phyloP scores from a whole-genome alignment of 305 asterid genomes.

The Fraxinus sp. region DNA sequence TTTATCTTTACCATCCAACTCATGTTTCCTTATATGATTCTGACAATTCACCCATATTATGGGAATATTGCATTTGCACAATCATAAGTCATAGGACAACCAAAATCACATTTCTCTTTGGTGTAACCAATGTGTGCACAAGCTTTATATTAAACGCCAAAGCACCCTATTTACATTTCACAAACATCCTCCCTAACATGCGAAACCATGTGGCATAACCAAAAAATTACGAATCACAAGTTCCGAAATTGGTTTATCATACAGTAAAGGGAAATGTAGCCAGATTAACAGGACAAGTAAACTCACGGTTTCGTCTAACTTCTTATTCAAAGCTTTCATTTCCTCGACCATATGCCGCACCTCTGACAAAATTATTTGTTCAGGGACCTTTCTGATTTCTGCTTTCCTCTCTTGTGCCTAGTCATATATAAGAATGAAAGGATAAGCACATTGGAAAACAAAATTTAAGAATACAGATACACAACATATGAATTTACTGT shows the following conservation, averaged over 20 bases:
- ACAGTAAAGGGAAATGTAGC: neutral
- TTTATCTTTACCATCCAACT: neutral
- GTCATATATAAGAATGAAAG: constrained; percentile 21
- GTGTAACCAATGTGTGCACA: neutral
- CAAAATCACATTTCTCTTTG: neutral
- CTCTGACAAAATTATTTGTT: constrained; percentile 78
- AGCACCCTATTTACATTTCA: neutral
- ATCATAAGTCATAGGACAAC: neutral
- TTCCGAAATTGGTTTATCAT: neutral
- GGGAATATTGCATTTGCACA: neutral
- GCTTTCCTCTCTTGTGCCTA: constrained; percentile 71
- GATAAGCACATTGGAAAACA: neutral
- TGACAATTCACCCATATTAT: neutral
- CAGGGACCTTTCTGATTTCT: constrained; percentile 62
- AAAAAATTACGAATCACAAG: neutral
- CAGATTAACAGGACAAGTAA: constrained; percentile 8
- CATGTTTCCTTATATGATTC: neutral
- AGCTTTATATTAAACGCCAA: neutral
- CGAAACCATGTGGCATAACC: neutral
- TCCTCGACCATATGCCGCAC: constrained; percentile 84
- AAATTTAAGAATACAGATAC: neutral
- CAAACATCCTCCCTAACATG: neutral
- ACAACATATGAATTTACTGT: neutral
- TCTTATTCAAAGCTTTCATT: constrained; percentile 78
- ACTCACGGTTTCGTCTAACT: constrained; percentile 83